Evolutionary conservation across 352 stramenopile species (phyloP).

Genomic region (Saprolegnia parasitica): DNA sequence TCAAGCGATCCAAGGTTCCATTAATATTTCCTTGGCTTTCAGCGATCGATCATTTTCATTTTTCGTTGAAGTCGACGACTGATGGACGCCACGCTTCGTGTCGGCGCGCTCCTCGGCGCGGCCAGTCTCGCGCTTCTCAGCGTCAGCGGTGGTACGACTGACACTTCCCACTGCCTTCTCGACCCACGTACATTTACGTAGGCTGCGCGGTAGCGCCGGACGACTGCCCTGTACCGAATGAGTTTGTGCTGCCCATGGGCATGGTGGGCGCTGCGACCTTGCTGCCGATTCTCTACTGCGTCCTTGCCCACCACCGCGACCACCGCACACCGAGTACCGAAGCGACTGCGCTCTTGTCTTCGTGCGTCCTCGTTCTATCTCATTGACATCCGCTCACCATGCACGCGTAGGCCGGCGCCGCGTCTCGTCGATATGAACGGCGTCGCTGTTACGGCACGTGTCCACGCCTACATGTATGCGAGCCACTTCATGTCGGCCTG

Average conservation of each 20-base stretch:
- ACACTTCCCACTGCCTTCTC: no score
- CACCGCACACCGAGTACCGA: slow-evolving; percentile 15
- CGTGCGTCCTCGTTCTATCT: slow-evolving; percentile 34
- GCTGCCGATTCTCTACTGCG: slow-evolving; percentile 37
- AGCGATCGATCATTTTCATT: not conserved
- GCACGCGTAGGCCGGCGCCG: not conserved
- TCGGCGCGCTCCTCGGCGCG: not conserved
- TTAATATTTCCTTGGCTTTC: not conserved
- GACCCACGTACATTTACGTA: no score
- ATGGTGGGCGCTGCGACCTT: slow-evolving; percentile 55
- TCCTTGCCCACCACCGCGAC: slow-evolving; percentile 41
- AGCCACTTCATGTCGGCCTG: slow-evolving; percentile 72
- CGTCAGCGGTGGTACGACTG: not conserved
- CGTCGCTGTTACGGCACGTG: slow-evolving; percentile 31
- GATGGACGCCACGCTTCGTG: not conserved
- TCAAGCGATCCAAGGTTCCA: no score
- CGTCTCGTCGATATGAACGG: not conserved
- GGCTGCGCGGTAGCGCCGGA: not conserved
- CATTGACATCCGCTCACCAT: no score
- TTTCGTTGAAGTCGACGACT: not conserved
- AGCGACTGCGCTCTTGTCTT: slow-evolving; percentile 34
- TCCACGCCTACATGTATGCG: slow-evolving; percentile 66
- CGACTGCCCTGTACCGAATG: not conserved
- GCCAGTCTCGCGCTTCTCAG: not conserved
- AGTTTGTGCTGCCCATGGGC: slow-evolving; percentile 32